A percentile compares a stretch with the other conserved stretches of the same genome.
These are phyloP conservation scores for Aspergillus tubingensis DNA, from an alignment of 2,329 filamentous ascomycete genomes.

Conservation along the genomic window DNA sequence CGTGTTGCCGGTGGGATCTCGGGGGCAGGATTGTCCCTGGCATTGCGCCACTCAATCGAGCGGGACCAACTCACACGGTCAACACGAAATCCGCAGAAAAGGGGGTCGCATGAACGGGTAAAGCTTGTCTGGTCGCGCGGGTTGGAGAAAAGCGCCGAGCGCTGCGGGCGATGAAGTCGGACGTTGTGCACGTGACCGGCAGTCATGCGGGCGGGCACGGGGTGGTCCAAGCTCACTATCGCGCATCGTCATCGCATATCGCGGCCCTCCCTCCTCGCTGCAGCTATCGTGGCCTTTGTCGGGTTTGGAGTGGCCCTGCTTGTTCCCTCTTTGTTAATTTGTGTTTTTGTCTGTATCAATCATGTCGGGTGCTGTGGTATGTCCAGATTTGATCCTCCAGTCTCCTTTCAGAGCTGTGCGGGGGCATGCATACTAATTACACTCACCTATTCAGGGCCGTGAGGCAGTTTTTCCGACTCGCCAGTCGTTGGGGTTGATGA, in stretches of 20 bases:
- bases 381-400: neutral
- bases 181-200: slow-evolving; percentile 28
- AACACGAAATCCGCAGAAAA: slow-evolving; percentile 29
- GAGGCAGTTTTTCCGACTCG: slow-evolving; percentile 97
- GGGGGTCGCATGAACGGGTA: slow-evolving; percentile 29
- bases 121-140: slow-evolving; percentile 30
- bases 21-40: slow-evolving; percentile 53
- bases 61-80: slow-evolving; percentile 38
- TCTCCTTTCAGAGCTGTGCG: too few relatives aligned
- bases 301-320: neutral
- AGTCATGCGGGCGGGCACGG: slow-evolving; percentile 20
- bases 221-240: slow-evolving; percentile 24
- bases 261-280: slow-evolving; percentile 17
- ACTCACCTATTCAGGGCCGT: slow-evolving; percentile 65
- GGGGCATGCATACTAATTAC: slow-evolving; percentile 12
- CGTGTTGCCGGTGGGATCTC: slow-evolving; percentile 47
- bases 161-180: slow-evolving; percentile 31
- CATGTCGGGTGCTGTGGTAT: slow-evolving; percentile 41
- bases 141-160: slow-evolving; percentile 19
- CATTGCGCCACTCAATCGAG: slow-evolving; percentile 49
- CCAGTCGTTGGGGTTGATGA: slow-evolving; percentile 96
- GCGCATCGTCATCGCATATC: slow-evolving; percentile 25
- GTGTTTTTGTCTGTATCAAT: slow-evolving; percentile 11
- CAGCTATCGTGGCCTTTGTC: slow-evolving; percentile 19
- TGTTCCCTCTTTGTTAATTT: slow-evolving; percentile 4